Base-by-base conservation (phyloP, 345 rosid species). In the Raphanus sativus region DNA sequence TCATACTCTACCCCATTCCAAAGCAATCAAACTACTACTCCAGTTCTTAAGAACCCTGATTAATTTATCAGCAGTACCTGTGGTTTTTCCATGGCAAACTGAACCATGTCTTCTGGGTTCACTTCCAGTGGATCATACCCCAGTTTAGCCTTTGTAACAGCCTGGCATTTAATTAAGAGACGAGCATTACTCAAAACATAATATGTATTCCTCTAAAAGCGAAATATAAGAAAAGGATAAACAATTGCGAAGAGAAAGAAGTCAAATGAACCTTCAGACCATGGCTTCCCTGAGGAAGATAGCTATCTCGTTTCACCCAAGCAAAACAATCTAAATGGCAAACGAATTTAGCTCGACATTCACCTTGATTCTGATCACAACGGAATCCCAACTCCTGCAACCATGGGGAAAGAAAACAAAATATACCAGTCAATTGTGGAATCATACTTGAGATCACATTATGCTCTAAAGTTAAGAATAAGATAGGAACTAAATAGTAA, bases 231-330 rank as follows among this genome's bases (percentile, higher is more conserved):
- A 68, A 48, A 56, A 67, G 69, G 34, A 54, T 58, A 74, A 38
- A 76, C 64, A 45, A 65, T 50, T 1, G 65, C 29, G 6, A 42
- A 75, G 42, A 64, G 59, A 75, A 16, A 75, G 36, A 75, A 48
- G 45, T 33, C 71, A 45, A 71, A 40, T 62, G 80, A 77, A 91
- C 98, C 97, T 94, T 94, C 73, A 92, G 87, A 84, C 98, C 98
- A 0, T 94, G 98, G 83, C 98, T 94, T 67, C 98, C 98, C 70
- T 94, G 98, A 69, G 98, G 98, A 36, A 94, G 96, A 87, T 94
- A 94, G 83, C 98, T 94, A 69, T 94, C 98, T 83, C 98, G 98
- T 83, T 92, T 94, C 80, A 94, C 98, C 98, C 98, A 94, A 77
- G 98, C 98, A 85, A 89, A 90, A 86, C 98, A 94, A 85, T 94